Conservation (phyloP, 2,329 filamentous ascomycete genomes). For the Aspergillus luchuensis region DNA sequence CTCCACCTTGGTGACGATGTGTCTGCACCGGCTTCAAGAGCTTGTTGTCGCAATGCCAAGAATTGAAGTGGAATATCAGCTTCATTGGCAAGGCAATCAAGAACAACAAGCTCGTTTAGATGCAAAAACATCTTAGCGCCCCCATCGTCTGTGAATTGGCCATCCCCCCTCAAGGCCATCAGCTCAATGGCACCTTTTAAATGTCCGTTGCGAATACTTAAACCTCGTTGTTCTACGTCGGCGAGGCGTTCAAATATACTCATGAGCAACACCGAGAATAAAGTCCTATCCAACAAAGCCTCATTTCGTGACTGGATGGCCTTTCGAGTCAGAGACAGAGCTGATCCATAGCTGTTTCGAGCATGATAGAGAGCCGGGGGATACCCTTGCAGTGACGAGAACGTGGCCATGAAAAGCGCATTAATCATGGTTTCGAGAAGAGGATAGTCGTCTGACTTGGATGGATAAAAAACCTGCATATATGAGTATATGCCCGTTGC, state of each 20-base stretch:
- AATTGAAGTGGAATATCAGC: not conserved
- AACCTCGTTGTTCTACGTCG: not conserved
- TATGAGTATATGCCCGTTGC: not conserved
- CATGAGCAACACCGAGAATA: slow-evolving; percentile 7
- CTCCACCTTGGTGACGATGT: slow-evolving; percentile 7
- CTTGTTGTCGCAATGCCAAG: not conserved
- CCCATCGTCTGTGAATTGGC: not conserved
- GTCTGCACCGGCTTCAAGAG: not conserved
- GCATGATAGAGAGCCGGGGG: slow-evolving; percentile 4
- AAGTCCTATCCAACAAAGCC: not conserved
- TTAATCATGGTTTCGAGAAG: slow-evolving; percentile 1
- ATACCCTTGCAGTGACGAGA: not conserved
- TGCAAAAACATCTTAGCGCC: slow-evolving; percentile 3
- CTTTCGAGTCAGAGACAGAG: slow-evolving; percentile 2
- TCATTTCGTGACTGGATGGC: slow-evolving; percentile 5
- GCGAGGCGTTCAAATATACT: slow-evolving; percentile 7
- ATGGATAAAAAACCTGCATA: slow-evolving; percentile 7
- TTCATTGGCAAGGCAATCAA: slow-evolving; percentile 8
- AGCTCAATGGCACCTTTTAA: slow-evolving; percentile 1
- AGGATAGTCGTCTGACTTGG: not conserved
- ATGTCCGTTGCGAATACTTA: not conserved
- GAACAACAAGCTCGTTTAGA: slow-evolving; percentile 3
- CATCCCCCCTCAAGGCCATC: slow-evolving; percentile 2
- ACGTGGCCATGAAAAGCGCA: slow-evolving; percentile 4
- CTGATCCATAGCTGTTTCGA: slow-evolving; percentile 3